These are phyloP conservation scores for Mycena sanguinolenta DNA, from an alignment of 768 basidiomycete genomes.

Conservation along the genomic window DNA sequence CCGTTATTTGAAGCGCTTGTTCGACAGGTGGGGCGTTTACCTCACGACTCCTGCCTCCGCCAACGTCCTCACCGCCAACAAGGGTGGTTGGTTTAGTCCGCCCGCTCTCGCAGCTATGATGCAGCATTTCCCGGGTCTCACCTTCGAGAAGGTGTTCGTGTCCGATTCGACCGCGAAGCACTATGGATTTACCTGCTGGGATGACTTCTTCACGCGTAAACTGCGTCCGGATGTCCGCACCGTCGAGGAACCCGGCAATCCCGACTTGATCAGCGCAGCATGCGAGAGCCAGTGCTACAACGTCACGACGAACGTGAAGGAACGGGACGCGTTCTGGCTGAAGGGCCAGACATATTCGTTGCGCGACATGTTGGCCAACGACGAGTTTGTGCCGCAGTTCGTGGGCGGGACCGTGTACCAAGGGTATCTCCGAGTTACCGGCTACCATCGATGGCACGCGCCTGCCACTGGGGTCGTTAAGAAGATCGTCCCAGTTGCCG, in stretches of 20 bases:
- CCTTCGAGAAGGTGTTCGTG: slow-evolving; percentile 27
- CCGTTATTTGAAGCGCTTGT: neutral
- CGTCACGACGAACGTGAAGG: slow-evolving; percentile 48
- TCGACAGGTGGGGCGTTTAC: slow-evolving; percentile 4
- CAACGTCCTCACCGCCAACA: neutral
- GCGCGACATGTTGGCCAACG: slow-evolving; percentile 56
- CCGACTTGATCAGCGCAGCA: slow-evolving; percentile 52
- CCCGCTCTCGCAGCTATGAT: neutral
- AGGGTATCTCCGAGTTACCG: slow-evolving; percentile 59
- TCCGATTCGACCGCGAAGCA: slow-evolving; percentile 47
- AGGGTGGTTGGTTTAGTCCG: slow-evolving; percentile 12
- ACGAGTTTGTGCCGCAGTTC: slow-evolving; percentile 51
- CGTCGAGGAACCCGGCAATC: slow-evolving; percentile 37
- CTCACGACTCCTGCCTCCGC: slow-evolving; percentile 4
- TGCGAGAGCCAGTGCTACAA: slow-evolving; percentile 61
- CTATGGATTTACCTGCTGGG: slow-evolving; percentile 55
- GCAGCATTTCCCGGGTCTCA: neutral
- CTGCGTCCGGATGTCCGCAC: slow-evolving; percentile 54
- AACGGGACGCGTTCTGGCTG: slow-evolving; percentile 61
- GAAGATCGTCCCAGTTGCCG: slow-evolving; percentile 53
- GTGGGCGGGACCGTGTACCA: slow-evolving; percentile 60
- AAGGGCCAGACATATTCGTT: slow-evolving; percentile 66
- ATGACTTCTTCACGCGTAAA: slow-evolving; percentile 59
- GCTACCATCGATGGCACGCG: slow-evolving; percentile 67
- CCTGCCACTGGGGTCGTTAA: slow-evolving; percentile 56